Conservation (phyloP, 2,329 filamentous ascomycete species). For the Arthrinium phaeospermum region DNA sequence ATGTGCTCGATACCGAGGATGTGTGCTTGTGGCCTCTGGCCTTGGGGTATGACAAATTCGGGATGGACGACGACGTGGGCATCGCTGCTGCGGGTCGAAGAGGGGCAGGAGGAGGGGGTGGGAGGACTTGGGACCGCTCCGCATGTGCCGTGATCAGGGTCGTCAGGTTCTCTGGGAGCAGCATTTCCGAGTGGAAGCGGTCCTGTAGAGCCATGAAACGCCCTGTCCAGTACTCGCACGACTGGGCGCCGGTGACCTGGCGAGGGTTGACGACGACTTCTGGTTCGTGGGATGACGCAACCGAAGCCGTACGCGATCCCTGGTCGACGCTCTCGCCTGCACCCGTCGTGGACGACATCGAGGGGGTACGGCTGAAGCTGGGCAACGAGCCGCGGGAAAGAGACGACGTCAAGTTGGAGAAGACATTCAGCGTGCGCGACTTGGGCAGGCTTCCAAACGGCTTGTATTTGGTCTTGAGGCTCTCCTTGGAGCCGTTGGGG, state of each 20-base stretch:
- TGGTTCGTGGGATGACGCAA: background rate
- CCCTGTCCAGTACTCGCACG: constrained; percentile 65
- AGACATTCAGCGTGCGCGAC: constrained; percentile 50
- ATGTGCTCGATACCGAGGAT: background rate
- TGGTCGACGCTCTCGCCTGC: constrained; percentile 7
- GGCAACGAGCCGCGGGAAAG: constrained; percentile 44
- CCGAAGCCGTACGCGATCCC: background rate
- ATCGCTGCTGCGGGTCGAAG: background rate
- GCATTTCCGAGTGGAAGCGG: constrained; percentile 52
- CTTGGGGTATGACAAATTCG: constrained; percentile 15
- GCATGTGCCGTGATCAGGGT: constrained; percentile 32
- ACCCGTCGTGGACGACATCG: constrained; percentile 28
- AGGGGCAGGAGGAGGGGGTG: background rate
- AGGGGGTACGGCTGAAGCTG: constrained; percentile 47
- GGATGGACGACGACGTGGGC: constrained; percentile 14
- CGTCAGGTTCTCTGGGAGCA: constrained; percentile 37
- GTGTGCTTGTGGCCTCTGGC: background rate
- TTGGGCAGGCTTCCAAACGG: constrained; percentile 43
- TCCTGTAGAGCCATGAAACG: constrained; percentile 64
- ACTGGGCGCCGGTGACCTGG: constrained; percentile 48
- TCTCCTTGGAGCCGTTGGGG: constrained; percentile 24
- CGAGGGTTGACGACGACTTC: constrained; percentile 28
- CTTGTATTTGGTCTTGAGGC: constrained; percentile 25
- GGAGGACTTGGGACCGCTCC: constrained; percentile 24
- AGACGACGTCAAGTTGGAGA: constrained; percentile 52